These are phyloP conservation scores for Arthrobotrys entomopaga DNA, from an alignment of 2,329 filamentous ascomycete genomes.

Conservation along the genomic window DNA sequence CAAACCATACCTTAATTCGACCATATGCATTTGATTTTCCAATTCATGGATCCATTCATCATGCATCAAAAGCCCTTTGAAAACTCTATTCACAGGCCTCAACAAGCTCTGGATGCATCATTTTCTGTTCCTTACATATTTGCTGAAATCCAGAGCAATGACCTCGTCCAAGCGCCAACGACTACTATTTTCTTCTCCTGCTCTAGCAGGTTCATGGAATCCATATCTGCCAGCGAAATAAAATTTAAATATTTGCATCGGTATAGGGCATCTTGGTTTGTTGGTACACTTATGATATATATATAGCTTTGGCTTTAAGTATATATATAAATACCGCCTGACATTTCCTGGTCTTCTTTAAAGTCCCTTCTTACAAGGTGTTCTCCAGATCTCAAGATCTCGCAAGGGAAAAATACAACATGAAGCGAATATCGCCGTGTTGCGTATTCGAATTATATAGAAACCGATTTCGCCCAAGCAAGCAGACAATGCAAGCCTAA, in stretches of 20 bases:
- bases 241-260: slow-evolving; percentile 5
- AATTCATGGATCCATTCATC: slow-evolving; percentile 62
- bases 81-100: slow-evolving; percentile 61
- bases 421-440: slow-evolving; percentile 31
- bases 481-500: slow-evolving; percentile 30
- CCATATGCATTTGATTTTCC: slow-evolving; percentile 60
- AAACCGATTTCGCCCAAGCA: not conserved
- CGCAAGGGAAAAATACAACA: slow-evolving; percentile 31
- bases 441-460: not conserved
- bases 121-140: slow-evolving; percentile 64
- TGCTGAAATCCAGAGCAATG: slow-evolving; percentile 64
- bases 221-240: slow-evolving; percentile 65
- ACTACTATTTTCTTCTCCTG: slow-evolving; percentile 64
- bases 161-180: slow-evolving; percentile 64
- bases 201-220: slow-evolving; percentile 64
- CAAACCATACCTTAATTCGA: slow-evolving; percentile 62
- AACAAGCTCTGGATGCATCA: slow-evolving; percentile 64
- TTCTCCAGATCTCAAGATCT: not conserved
- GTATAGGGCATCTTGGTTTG: no score
- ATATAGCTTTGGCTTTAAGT: no score
- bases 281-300: no score
- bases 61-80: slow-evolving; percentile 60
- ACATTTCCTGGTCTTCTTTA: slow-evolving; percentile 67
- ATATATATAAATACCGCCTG: slow-evolving; percentile 66
- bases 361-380: not conserved